Evolutionary conservation across 2,329 filamentous ascomycete species (phyloP).

Genomic region (Beauveria sp.): DNA sequence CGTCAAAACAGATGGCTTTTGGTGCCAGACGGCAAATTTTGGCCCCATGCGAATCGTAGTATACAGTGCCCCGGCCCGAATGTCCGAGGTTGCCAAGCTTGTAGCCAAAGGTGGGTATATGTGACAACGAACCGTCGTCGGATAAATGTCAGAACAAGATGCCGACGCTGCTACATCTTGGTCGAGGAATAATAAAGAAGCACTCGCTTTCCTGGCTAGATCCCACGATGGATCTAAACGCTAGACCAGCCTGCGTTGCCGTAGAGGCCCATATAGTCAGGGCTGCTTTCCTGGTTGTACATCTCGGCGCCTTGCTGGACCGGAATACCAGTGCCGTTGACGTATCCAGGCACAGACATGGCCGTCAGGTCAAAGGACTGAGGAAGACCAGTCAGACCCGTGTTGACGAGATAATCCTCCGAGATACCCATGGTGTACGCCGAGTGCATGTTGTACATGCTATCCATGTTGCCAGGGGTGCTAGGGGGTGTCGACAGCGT

Average conservation of each 20-base stretch:
- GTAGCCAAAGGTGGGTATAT: constrained; percentile 7
- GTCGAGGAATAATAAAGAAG: not conserved
- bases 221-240: not conserved
- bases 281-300: constrained; percentile 27
- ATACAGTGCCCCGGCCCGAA: constrained; percentile 2
- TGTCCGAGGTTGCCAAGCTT: not conserved
- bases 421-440: constrained; percentile 30
- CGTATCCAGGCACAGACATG: constrained; percentile 34
- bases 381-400: constrained; percentile 37
- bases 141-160: constrained; percentile 2
- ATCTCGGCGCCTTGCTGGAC: constrained; percentile 20
- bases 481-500: constrained; percentile 46
- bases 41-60: constrained; percentile 1
- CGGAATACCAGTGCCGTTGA: constrained; percentile 29
- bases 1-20: not conserved
- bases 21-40: not conserved
- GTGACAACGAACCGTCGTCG: not conserved
- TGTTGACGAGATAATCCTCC: constrained; percentile 43
- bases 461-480: constrained; percentile 41
- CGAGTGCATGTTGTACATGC: constrained; percentile 33
- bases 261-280: not conserved
- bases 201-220: not conserved
- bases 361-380: constrained; percentile 37
- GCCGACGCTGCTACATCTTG: not conserved
- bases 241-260: constrained; percentile 1